Evolutionary conservation across 257 asterid genomes (phyloP).

Genomic region (Gentiana macrophylla): DNA sequence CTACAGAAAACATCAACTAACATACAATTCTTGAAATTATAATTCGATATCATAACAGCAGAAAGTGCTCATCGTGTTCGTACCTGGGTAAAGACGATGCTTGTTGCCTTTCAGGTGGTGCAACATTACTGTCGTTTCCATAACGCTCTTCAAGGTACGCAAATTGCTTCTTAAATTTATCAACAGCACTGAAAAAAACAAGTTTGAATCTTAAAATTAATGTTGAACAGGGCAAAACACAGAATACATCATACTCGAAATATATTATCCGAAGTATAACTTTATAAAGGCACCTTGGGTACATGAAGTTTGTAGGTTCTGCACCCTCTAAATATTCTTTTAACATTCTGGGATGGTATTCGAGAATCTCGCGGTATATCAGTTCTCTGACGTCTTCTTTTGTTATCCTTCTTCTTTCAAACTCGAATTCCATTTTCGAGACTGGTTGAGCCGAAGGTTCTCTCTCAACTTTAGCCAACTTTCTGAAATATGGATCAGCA

Average conservation of each 20-base stretch:
- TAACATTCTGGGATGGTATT: conserved; percentile 96
- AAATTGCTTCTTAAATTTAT: conserved; percentile 93
- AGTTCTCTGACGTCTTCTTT: conserved; percentile 90
- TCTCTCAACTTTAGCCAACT: conserved; percentile 94
- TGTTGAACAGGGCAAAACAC: not conserved
- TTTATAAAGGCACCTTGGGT: conserved; percentile 60
- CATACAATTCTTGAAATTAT: not conserved
- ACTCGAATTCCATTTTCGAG: conserved; percentile 95
- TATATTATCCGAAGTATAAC: not conserved
- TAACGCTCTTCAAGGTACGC: conserved; percentile 91
- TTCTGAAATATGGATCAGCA: conserved; percentile 96
- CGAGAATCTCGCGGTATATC: conserved; percentile 88
- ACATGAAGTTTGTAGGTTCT: conserved; percentile 94
- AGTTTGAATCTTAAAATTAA: not conserved
- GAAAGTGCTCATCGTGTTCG: not conserved
- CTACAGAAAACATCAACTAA: not conserved
- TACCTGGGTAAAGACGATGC: conserved; percentile 96
- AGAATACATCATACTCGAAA: not conserved
- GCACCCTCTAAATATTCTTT: conserved; percentile 76
- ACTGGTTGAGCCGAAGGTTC: conserved; percentile 95
- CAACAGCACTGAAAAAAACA: conserved; percentile 67
- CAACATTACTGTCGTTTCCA: conserved; percentile 56
- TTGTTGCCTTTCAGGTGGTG: conserved; percentile 92
- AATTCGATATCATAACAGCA: not conserved
- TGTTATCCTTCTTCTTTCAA: conserved; percentile 89